Evolutionary conservation across 2,329 filamentous ascomycete genomes (phyloP), one percentile per base, ranked within the genome.

Genomic region (Cytospora mali): DNA sequence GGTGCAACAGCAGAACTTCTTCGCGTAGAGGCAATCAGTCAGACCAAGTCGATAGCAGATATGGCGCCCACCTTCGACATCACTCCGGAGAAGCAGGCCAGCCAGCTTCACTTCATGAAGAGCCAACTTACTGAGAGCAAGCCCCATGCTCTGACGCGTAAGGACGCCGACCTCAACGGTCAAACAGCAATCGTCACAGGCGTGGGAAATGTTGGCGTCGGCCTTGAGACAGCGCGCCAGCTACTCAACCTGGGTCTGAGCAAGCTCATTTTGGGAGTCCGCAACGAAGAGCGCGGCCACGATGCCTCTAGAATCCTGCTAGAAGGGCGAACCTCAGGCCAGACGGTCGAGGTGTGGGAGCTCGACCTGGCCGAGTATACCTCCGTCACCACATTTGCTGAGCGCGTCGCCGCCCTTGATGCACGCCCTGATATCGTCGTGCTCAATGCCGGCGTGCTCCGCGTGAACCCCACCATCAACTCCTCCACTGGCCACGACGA

Each of bases 401-500:
- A 31, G 29, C 29, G 21, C 7, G 23, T n/a, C 29, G 33, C 33
- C 33, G 13, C 10, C 33, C 33, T 2, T 18, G 2, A 2, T 2
- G 33, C 10, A 31, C 21, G 29, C 6, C 18, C 50, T 16, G 55
- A 59, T 7, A 29, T 55, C 10, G 50, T 52, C 11, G 35, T 63
- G 10, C 35, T 62, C 1, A 62, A 62, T n/a, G 61, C 61, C 11
- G 56, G 56, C 9, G 50, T 63, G 10, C 25, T 21, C 25, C 25
- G 46, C 13, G 21, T 35, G 14, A 50, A 50, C 11, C 25, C 28
- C n/a, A 16, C 31, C 1, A 4, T 62, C 33, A 60, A 50, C 31
- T 21, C 13, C 1, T 59, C 27, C 18, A 60, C 55, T 1, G 56
- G 61, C 49, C 61, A 63, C 18, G 50, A 63, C 25, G 61, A 63